Conservation (phyloP, 2,329 filamentous ascomycete species). For the Trichoderma lentiforme region DNA sequence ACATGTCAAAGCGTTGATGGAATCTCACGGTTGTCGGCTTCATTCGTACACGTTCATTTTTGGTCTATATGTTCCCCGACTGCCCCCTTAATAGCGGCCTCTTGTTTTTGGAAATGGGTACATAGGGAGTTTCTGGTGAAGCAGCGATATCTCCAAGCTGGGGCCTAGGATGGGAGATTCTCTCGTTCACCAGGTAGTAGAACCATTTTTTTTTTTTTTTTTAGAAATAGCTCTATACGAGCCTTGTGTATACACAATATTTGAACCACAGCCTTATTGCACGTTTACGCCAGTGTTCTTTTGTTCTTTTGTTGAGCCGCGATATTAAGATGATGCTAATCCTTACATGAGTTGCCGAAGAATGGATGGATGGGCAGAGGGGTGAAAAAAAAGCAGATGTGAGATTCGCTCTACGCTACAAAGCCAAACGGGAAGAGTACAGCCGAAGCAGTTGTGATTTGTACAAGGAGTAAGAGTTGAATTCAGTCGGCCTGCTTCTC, state of each 20-base stretch:
- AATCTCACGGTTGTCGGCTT: background rate
- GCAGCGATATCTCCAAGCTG: background rate
- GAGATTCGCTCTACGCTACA: background rate
- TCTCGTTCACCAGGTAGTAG: background rate
- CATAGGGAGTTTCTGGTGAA: background rate
- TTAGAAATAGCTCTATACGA: background rate
- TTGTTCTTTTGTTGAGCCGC: background rate
- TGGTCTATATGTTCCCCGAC: background rate
- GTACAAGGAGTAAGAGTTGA: background rate
- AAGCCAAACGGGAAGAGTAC: background rate
- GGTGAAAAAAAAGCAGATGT: background rate
- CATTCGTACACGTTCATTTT: background rate
- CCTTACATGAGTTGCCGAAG: background rate
- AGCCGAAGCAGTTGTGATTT: background rate
- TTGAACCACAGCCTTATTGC: background rate
- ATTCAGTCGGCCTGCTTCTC: slow-evolving; percentile 53
- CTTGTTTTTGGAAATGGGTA: background rate
- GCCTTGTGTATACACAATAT: background rate
- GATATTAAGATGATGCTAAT: background rate
- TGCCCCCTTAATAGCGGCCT: background rate
- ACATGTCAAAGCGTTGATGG: background rate
- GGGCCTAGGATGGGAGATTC: background rate
- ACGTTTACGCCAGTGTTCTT: background rate
- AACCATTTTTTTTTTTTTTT: background rate
- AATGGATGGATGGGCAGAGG: background rate